phyloP scores from a whole-genome alignment of 2,329 filamentous ascomycete species.

The Sporothrix curviconia region DNA sequence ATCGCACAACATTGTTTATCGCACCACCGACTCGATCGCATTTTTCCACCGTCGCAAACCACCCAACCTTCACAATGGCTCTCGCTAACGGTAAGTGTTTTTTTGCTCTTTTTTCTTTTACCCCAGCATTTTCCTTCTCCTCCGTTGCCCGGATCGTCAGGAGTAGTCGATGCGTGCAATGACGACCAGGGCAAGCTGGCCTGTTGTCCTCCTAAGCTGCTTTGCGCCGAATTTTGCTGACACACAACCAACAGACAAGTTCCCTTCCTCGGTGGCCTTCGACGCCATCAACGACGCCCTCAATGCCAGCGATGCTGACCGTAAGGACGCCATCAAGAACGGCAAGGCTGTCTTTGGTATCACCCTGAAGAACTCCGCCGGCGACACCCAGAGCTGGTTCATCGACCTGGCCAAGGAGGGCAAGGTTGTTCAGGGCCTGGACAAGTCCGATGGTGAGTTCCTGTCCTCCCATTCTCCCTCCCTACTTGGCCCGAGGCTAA shows the following conservation, averaged over 20 bases:
- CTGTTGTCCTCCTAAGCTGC: too few species aligned
- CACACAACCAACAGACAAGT: slow-evolving; percentile 52
- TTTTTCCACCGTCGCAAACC: slow-evolving; percentile 1
- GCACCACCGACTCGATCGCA: not conserved
- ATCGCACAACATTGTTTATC: not conserved
- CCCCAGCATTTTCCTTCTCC: not conserved
- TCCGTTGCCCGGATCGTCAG: too few species aligned
- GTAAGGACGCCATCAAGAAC: slow-evolving; percentile 78
- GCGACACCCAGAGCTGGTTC: slow-evolving; percentile 81
- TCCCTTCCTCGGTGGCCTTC: slow-evolving; percentile 86
- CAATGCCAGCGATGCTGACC: slow-evolving; percentile 60
- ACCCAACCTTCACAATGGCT: slow-evolving; percentile 13
- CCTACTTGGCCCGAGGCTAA: not conserved
- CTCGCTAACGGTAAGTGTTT: slow-evolving; percentile 13
- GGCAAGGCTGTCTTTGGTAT: slow-evolving; percentile 86
- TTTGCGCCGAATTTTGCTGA: not conserved
- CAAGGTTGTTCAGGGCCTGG: slow-evolving; percentile 67
- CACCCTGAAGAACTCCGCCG: slow-evolving; percentile 78
- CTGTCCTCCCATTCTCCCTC: not conserved
- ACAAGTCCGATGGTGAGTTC: slow-evolving; percentile 71
- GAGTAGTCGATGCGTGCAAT: not conserved
- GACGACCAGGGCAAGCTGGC: too few species aligned
- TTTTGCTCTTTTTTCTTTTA: not conserved
- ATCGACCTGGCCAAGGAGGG: slow-evolving; percentile 92
- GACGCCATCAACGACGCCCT: slow-evolving; percentile 76